A percentile compares a stretch with the other conserved stretches of the same genome.
phyloP scores from a whole-genome alignment of 768 basidiomycete species.

The Collybiopsis luxurians region DNA sequence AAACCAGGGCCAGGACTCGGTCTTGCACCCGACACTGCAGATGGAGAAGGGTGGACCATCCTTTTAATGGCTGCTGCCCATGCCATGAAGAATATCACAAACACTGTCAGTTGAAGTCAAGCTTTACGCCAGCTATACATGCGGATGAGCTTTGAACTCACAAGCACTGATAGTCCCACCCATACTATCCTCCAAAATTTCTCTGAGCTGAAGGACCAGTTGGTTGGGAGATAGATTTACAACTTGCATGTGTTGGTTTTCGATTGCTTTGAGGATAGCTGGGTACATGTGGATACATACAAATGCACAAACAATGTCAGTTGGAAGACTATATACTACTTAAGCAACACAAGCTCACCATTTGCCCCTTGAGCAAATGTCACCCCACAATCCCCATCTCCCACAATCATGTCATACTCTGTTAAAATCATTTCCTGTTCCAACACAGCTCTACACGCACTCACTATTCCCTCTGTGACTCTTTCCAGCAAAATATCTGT shows the following conservation, averaged over 20 bases:
- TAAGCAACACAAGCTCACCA: slow-evolving; percentile 18
- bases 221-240: slow-evolving; percentile 11
- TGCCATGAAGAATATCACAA: slow-evolving; percentile 41
- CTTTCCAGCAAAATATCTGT: slow-evolving; percentile 4
- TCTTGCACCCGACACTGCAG: not conserved
- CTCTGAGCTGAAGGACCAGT: slow-evolving; percentile 30
- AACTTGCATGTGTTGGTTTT: slow-evolving; percentile 22
- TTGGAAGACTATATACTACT: not conserved
- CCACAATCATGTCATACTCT: slow-evolving; percentile 54
- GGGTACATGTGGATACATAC: too few species aligned
- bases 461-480: slow-evolving; percentile 27
- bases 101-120: slow-evolving; percentile 26
- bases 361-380: slow-evolving; percentile 51
- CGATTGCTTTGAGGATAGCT: slow-evolving; percentile 32
- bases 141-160: slow-evolving; percentile 22
- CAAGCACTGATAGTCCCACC: slow-evolving; percentile 54
- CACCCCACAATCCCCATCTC: slow-evolving; percentile 63
- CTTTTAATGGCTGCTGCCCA: slow-evolving; percentile 23
- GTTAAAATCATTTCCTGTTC: slow-evolving; percentile 50
- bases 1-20: too few species aligned
- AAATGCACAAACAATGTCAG: not conserved
- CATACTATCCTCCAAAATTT: slow-evolving; percentile 49
- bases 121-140: not conserved
- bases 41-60: not conserved
- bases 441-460: slow-evolving; percentile 42